Evolutionary conservation across 352 stramenopile genomes (phyloP).

Genomic region (Phytophthora syringae): DNA sequence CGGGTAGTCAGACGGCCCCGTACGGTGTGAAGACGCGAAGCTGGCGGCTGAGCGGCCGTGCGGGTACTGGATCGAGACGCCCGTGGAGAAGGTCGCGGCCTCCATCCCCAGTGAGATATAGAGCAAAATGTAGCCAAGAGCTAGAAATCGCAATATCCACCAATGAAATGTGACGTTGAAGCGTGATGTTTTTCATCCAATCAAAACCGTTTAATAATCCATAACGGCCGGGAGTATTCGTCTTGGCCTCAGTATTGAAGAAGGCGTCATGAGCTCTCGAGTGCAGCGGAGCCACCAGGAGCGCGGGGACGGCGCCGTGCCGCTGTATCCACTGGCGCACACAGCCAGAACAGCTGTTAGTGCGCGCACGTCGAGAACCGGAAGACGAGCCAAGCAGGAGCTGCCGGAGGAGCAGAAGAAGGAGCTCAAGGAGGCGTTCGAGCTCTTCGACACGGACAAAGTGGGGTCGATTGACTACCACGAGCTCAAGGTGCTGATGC

Average conservation of each 20-base stretch:
- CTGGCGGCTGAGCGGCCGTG: neutral
- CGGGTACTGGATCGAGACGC: slow-evolving; percentile 60
- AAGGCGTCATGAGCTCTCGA: slow-evolving; percentile 33
- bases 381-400: slow-evolving; percentile 69
- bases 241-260: slow-evolving; percentile 26
- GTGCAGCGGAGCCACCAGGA: slow-evolving; percentile 41
- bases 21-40: neutral
- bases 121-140: too few species aligned
- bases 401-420: slow-evolving; percentile 86
- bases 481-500: slow-evolving; percentile 95
- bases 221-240: slow-evolving; percentile 15
- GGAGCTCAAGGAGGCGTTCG: slow-evolving; percentile 93
- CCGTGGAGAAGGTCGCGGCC: slow-evolving; percentile 54
- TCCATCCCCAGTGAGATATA: too few species aligned
- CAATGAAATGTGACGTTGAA: slow-evolving; percentile 9
- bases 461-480: slow-evolving; percentile 92
- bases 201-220: neutral
- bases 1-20: slow-evolving; percentile 8
- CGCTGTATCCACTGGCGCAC: slow-evolving; percentile 28
- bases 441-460: slow-evolving; percentile 94
- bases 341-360: slow-evolving; percentile 16
- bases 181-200: slow-evolving; percentile 22
- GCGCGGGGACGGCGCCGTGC: slow-evolving; percentile 31
- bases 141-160: slow-evolving; percentile 10
- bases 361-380: slow-evolving; percentile 12